Base-by-base conservation (phyloP, 768 basidiomycete genomes). In the Pulveroboletus sp. region DNA sequence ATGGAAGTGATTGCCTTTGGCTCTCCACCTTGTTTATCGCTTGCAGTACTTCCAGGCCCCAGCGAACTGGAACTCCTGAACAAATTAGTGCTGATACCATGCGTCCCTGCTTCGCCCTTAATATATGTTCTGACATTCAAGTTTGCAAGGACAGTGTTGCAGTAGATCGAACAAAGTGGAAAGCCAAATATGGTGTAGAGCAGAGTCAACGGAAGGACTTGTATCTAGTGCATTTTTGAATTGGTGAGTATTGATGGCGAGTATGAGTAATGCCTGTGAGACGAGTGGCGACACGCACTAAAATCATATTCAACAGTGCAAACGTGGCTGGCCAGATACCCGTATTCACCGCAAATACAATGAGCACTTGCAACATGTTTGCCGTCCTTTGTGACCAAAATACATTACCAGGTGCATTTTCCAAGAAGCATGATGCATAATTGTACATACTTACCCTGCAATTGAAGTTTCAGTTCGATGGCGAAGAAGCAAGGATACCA, bases 241-340 rank as follows among this genome's bases (percentile, higher is more conserved):
- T 36, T 3, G 38, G 17, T 7, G 8, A 35, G 10, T 18, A 18
- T 17, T 3, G 5, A 5, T 5, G 15, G 31, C 8, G 15, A 2
- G 7, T 0, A 5, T 49, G 10, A 21, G 21, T 21, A 21, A 21
- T 3, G 21, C 21, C 3, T 18, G 2, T 8, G 15, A 8, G 26
- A 30, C 10, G 26, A 30, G 21, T 21, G 21, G 6, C 8, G 14
- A 9, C 6, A 51, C 58, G 18, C 21, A 59, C 57, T 18, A 57
- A 17, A 24, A 51, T 43, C 9, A 33, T 3, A 2, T 31, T 5
- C 15, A 54, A 6, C 64, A 82, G 79, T 9, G 73, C 67, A 5
- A 60, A 66, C 0, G 76, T 74, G 49, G 82, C 80, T 10, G 79
- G 71, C 12, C 75, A 76, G 15, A 82, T 71, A 0, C 78, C 71